Evolutionary conservation across 2,329 filamentous ascomycete species (phyloP).

Genomic region (Neonectria coccinea): DNA sequence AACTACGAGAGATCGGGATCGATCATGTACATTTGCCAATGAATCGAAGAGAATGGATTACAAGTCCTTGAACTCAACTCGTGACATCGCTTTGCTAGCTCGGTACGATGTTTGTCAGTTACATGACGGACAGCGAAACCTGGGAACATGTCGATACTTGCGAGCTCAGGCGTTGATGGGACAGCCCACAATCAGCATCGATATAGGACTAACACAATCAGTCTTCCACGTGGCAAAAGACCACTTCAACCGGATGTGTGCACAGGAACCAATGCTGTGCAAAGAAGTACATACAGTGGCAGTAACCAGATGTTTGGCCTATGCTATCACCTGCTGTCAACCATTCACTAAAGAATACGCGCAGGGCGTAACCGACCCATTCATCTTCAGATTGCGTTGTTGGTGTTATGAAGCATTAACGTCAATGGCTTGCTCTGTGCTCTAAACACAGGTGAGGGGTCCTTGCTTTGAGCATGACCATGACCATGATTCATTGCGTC

Average conservation of each 20-base stretch:
- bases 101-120: background rate
- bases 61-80: constrained; percentile 31
- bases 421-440: background rate
- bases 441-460: background rate
- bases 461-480: background rate
- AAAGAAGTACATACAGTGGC: background rate
- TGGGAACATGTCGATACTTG: background rate
- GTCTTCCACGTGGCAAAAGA: background rate
- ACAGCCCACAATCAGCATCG: background rate
- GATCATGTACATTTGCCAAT: constrained; percentile 49
- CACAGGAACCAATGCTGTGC: background rate
- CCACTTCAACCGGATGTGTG: background rate
- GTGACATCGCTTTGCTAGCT: constrained; percentile 1
- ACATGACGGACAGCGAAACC: background rate
- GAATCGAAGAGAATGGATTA: constrained; percentile 46
- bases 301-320: background rate
- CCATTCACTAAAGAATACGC: background rate
- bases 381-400: background rate
- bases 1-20: constrained; percentile 35
- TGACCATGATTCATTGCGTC: constrained; percentile 15
- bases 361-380: background rate
- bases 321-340: background rate
- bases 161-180: background rate
- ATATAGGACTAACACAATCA: background rate
- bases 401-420: background rate